Conservation (phyloP, 2,329 filamentous ascomycete species). For the Aspergillus luchuensis region DNA sequence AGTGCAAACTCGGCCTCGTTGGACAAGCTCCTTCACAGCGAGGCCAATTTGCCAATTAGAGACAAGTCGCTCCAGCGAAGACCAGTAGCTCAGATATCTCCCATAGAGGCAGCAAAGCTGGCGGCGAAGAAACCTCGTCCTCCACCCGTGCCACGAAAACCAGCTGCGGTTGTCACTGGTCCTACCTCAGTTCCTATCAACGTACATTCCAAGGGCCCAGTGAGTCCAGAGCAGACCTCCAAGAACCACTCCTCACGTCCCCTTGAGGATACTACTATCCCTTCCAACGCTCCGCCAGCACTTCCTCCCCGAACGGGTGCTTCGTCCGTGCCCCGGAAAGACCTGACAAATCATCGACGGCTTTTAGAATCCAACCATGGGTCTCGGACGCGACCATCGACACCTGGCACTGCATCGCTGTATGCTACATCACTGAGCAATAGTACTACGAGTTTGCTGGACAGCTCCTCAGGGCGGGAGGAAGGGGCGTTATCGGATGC, state of each 20-base stretch:
- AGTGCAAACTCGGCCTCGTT: conserved; percentile 3
- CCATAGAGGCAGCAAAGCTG: conserved; percentile 8
- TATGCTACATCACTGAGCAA: conserved; percentile 28
- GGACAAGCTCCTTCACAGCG: conserved; percentile 10
- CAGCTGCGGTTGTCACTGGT: neutral
- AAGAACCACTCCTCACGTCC: conserved; percentile 21
- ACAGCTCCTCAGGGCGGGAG: conserved; percentile 29
- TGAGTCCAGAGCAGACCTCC: conserved; percentile 1
- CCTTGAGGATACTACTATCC: conserved; percentile 15
- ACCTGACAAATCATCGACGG: conserved; percentile 10
- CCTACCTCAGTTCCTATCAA: conserved; percentile 1
- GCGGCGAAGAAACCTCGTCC: conserved; percentile 20
- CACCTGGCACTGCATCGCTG: conserved; percentile 30
- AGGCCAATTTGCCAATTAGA: conserved; percentile 3
- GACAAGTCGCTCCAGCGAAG: conserved; percentile 15
- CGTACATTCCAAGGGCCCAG: neutral
- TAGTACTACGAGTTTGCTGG: conserved; percentile 27
- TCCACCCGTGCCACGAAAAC: conserved; percentile 22
- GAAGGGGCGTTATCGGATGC: conserved; percentile 49
- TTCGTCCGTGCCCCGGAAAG: conserved; percentile 2
- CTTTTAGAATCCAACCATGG: conserved; percentile 11
- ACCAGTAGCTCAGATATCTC: conserved; percentile 6
- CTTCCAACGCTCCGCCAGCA: conserved; percentile 24
- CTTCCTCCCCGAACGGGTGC: conserved; percentile 29
- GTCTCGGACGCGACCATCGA: conserved; percentile 23